Base-by-base conservation (phyloP, 2,329 filamentous ascomycete genomes). In the Aspergillus brasiliensis region DNA sequence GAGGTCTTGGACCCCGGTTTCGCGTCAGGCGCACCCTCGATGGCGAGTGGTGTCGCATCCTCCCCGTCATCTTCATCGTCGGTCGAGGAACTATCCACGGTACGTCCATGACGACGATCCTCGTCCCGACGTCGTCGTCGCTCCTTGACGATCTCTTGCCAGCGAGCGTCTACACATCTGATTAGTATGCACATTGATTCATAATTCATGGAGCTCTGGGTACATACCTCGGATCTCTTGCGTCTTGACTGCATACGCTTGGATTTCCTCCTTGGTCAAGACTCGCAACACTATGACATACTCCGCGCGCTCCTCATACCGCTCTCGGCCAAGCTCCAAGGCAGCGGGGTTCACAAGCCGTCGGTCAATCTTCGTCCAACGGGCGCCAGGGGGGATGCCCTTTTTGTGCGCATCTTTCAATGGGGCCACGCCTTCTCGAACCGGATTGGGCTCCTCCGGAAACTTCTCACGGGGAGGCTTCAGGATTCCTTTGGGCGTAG, bases 251-350 rank as follows among this genome's bases (percentile, higher is more conserved):
- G 92, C 92, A 72, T 96, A 92, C 34, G 87, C 88, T 75, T 96
- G 90, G 58, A 98, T 96, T 71, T 98, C 92, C 67, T 96, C 91
- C 75, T 90, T 91, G 51, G 87, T 91, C 72, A 98, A 76, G 7
- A 97, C 94, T 58, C 93, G 84, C 58, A 98, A 82, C 2, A 97
- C 92, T 74, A 97, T 97, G 60, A 98, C 92, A 75, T 92, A 96
- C 71, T 97, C 92, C 61, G 92, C 86, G n/a, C 92, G 86, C 68
- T 96, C 91, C 76, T 98, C 94, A 67, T 90, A 98, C 28, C 94
- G 84, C 78, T 97, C 93, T 69, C 95, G 91, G n/a, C 91, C 90
- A 62, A 91, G 84, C 59, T 91, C 90, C 49, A 98, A 79, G 0
- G 93, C 92, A 67, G 94, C 90, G 0, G 93, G 92, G 67, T 96